Percentiles rank a stretch among this genome's conserved stretches.
These are phyloP conservation scores for Gaertneriomyces semiglobifer DNA, from an alignment of 192 early-diverging fungal species.

Conservation along the genomic window DNA sequence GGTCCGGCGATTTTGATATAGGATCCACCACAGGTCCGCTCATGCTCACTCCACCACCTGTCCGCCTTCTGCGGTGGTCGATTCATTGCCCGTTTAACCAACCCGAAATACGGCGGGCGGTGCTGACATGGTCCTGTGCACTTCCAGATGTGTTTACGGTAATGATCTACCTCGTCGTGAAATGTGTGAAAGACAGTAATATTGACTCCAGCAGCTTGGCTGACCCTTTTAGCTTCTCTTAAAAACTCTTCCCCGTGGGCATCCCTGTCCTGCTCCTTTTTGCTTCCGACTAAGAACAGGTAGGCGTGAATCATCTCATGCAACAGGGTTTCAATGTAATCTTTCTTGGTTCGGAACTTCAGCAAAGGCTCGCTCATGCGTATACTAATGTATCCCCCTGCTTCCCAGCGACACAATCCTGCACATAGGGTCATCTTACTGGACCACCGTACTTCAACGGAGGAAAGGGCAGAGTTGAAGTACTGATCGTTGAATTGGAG, in stretches of 20 bases:
- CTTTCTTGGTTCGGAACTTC: conserved; percentile 57
- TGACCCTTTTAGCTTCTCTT: conserved; percentile 51
- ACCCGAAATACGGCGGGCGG: conserved; percentile 56
- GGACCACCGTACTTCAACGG: conserved; percentile 59
- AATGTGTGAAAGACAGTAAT: conserved; percentile 33
- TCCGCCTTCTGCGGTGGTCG: conserved; percentile 67
- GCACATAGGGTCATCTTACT: conserved; percentile 59
- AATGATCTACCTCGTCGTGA: conserved; percentile 62
- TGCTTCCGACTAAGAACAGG: conserved; percentile 52
- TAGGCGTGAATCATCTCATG: conserved; percentile 74
- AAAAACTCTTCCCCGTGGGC: conserved; percentile 65
- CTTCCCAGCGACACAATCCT: conserved; percentile 51
- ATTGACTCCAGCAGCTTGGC: conserved; percentile 14
- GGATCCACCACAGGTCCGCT: conserved; percentile 59
- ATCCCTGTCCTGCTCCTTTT: conserved; percentile 50
- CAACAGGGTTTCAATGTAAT: conserved; percentile 62
- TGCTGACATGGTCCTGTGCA: conserved; percentile 58
- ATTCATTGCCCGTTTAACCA: conserved; percentile 62
- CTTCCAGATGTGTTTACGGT: conserved; percentile 65
- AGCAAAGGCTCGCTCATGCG: conserved; percentile 62
- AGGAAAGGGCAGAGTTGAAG: conserved; percentile 48
- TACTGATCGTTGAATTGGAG: conserved; percentile 52
- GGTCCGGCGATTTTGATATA: conserved; percentile 62
- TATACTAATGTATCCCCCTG: conserved; percentile 48
- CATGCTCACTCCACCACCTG: conserved; percentile 59